phyloP scores from a whole-genome alignment of 1,284 basidiomycete species.

The Papiliotrema flavescens region DNA sequence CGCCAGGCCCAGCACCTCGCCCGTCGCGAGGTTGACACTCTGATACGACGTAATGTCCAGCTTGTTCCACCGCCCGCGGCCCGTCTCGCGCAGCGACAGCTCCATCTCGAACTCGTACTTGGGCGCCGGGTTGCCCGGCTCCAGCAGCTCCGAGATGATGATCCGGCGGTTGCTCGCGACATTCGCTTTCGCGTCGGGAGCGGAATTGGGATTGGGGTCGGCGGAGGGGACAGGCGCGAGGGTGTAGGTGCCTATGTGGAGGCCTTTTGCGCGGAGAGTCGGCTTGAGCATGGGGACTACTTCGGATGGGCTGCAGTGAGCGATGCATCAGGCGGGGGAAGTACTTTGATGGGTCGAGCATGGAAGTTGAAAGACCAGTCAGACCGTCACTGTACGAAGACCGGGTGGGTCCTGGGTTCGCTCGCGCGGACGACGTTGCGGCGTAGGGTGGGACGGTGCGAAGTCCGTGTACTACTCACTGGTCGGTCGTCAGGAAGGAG shows the following conservation, averaged over 20 bases:
- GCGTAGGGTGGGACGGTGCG: not conserved
- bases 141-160: conserved; percentile 39
- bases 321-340: too few relatives aligned
- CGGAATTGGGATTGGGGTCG: conserved; percentile 57
- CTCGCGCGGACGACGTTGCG: not conserved
- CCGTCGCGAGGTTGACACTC: conserved; percentile 67
- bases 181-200: conserved; percentile 49
- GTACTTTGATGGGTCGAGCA: too few relatives aligned
- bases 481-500: conserved; percentile 78
- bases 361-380: too few relatives aligned
- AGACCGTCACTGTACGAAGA: not conserved
- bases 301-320: conserved; percentile 57
- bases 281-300: conserved; percentile 75
- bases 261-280: conserved; percentile 70
- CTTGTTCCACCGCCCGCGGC: conserved; percentile 82
- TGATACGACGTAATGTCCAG: conserved; percentile 72
- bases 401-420: too few relatives aligned
- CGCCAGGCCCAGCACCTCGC: conserved; percentile 66
- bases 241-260: conserved; percentile 46
- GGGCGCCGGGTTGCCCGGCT: conserved; percentile 40
- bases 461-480: conserved; percentile 54
- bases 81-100: conserved; percentile 70
- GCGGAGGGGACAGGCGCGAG: conserved; percentile 28
- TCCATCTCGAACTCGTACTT: conserved; percentile 85
- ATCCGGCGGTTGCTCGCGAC: conserved; percentile 14